phyloP scores from a whole-genome alignment of 768 basidiomycete genomes.

The Xerocomellus amylosporus region DNA sequence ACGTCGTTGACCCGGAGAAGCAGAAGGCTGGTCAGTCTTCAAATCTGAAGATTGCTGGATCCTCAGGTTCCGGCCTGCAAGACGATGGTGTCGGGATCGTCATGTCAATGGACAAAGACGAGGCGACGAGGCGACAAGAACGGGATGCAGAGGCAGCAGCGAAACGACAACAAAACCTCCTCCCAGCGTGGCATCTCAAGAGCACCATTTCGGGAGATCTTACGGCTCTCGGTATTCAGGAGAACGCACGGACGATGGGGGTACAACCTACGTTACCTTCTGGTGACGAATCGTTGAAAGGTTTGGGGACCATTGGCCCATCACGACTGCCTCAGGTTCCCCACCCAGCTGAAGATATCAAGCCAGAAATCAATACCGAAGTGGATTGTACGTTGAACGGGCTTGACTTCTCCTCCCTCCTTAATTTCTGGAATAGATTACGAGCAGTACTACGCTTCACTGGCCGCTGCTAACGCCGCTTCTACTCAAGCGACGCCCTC shows the following conservation, averaged over 20 bases:
- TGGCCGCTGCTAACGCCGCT: slow-evolving; percentile 60
- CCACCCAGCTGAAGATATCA: slow-evolving; percentile 35
- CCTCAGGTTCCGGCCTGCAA: slow-evolving; percentile 52
- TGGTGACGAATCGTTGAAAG: slow-evolving; percentile 72
- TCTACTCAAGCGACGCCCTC: slow-evolving; percentile 64
- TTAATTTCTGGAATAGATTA: slow-evolving; percentile 48
- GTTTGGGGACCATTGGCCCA: slow-evolving; percentile 56
- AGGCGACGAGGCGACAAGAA: slow-evolving; percentile 67
- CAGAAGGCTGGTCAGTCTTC: slow-evolving; percentile 50
- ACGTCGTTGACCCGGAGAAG: slow-evolving; percentile 62
- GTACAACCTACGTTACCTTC: slow-evolving; percentile 38
- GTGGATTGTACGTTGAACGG: slow-evolving; percentile 55
- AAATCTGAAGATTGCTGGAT: slow-evolving; percentile 72
- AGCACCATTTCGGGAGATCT: slow-evolving; percentile 93
- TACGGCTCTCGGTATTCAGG: slow-evolving; percentile 80
- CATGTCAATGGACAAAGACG: slow-evolving; percentile 86
- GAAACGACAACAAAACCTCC: slow-evolving; percentile 84
- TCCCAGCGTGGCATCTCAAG: slow-evolving; percentile 94
- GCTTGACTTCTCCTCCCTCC: neutral
- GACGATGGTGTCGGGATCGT: slow-evolving; percentile 85
- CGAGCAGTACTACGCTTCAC: slow-evolving; percentile 78
- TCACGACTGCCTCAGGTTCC: slow-evolving; percentile 29
- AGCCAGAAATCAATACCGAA: slow-evolving; percentile 53
- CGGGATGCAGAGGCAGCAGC: slow-evolving; percentile 79
- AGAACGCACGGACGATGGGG: slow-evolving; percentile 54